These are phyloP conservation scores for Apium graveolens DNA, from an alignment of 129 eudicot species.

Conservation along the genomic window DNA sequence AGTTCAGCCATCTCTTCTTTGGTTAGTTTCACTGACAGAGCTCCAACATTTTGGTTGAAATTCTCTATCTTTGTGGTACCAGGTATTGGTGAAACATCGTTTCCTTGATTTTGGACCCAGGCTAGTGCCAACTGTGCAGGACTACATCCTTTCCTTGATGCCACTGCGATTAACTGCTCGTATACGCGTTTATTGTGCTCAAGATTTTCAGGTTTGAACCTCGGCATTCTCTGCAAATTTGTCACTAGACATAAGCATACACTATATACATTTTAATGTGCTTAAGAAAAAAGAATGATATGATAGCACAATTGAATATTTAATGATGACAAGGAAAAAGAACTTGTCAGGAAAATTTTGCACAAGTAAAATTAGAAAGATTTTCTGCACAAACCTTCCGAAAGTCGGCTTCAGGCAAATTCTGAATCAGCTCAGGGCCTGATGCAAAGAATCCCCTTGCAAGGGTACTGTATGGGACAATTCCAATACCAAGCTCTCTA, in stretches of 20 bases:
- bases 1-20: constrained; percentile 6
- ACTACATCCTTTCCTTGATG: constrained; percentile 53
- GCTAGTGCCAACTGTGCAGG: constrained; percentile 51
- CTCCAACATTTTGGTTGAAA: constrained; percentile 1
- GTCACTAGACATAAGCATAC: too few species aligned
- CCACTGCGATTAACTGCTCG: constrained; percentile 31
- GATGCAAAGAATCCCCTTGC: constrained; percentile 56
- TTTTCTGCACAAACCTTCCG: constrained; percentile 35
- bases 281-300: not conserved
- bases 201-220: constrained; percentile 53
- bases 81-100: constrained; percentile 36
- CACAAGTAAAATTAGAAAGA: not conserved
- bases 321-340: not conserved
- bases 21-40: constrained; percentile 9
- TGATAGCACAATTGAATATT: not conserved
- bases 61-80: constrained; percentile 3
- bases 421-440: constrained; percentile 43
- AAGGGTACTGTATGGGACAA: constrained; percentile 56
- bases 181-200: constrained; percentile 44
- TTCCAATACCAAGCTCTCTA: constrained; percentile 64
- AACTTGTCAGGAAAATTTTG: not conserved
- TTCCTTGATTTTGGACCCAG: constrained; percentile 64
- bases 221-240: constrained; percentile 31
- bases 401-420: constrained; percentile 27
- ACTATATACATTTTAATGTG: too few species aligned